Conservation (phyloP, 1,284 basidiomycete species). For the Cryptococcus sp. region DNA sequence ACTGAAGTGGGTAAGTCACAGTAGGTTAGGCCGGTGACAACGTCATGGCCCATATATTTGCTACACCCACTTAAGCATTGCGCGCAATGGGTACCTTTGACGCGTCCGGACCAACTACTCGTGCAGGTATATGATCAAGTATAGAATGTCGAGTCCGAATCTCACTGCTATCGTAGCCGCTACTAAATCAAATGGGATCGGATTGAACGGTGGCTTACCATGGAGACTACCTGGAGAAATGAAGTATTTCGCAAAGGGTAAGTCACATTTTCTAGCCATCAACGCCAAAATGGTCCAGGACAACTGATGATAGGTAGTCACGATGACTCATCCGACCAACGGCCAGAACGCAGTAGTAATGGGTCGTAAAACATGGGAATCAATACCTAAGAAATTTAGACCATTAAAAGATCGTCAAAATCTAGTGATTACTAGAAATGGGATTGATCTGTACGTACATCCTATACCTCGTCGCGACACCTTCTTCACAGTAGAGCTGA, state of each 20-base stretch:
- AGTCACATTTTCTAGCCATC: too few species aligned
- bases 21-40: background rate
- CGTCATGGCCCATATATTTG: background rate
- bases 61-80: background rate
- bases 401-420: constrained; percentile 77
- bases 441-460: constrained; percentile 61
- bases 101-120: background rate
- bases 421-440: constrained; percentile 70
- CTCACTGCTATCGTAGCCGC: constrained; percentile 92
- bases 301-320: constrained; percentile 25
- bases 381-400: constrained; percentile 83
- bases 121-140: background rate
- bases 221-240: constrained; percentile 90
- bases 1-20: background rate
- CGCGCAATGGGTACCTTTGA: background rate
- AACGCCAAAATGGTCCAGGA: too few species aligned
- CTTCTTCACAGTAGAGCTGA: too few species aligned
- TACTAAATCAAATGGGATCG: constrained; percentile 83
- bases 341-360: constrained; percentile 76
- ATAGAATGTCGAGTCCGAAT: constrained; percentile 11
- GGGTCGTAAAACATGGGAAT: constrained; percentile 98
- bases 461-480: too few species aligned
- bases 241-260: constrained; percentile 79
- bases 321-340: constrained; percentile 26
- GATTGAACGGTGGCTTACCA: constrained; percentile 67